Evolutionary conservation across 139 green algal genomes (phyloP), one percentile per base, ranked within the genome.

Genomic region (Chlorella vulgaris): DNA sequence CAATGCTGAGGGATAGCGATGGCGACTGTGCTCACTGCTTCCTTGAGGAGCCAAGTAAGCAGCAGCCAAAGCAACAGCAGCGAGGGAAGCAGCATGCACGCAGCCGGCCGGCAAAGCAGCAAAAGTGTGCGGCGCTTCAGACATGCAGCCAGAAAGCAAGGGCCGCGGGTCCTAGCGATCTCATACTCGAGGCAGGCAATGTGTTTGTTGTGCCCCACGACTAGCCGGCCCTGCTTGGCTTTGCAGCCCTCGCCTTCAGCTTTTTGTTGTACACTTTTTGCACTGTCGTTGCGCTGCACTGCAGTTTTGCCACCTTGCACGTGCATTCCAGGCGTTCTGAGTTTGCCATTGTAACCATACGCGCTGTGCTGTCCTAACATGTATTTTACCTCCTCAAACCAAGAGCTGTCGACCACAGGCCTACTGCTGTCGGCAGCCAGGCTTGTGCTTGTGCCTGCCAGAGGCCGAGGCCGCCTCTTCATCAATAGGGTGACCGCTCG

Each of bases 1-100:
- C n/a, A 28, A 19, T 88, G 43, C 63, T 43, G 43, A 29, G 33
- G 13, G 84, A 88, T n/a, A 69, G 33, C 7, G 84, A 88, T 38
- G 84, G 80, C n/a, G 84, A 88, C 73, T 68, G 63, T 26, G 84
- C 84, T 0, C 40, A 78, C 36, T 18, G n/a, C 2, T 88, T 88
- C 42, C 50, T 85, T 4, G 79, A 83, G 51, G 84, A 88, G 26
- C n/a, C 60, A 7, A 26, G 22, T 28, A 65, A 39, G 35, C 43
- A 75, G 47, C 42, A 42, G 35, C 53, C 26, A 36, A 65, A 39
- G 35, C 43, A 75, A 33, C 42, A 42, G 35, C 53, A 36, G 55
- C 36, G 26, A 50, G 39, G 60, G 31, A 28, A 33, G 28, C 21
- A 29, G 29, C n/a, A n/a, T n/a, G n/a, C n/a, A n/a, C n/a, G n/a